Conservation (phyloP, 257 asterid genomes). For the Phtheirospermum japonicum region DNA sequence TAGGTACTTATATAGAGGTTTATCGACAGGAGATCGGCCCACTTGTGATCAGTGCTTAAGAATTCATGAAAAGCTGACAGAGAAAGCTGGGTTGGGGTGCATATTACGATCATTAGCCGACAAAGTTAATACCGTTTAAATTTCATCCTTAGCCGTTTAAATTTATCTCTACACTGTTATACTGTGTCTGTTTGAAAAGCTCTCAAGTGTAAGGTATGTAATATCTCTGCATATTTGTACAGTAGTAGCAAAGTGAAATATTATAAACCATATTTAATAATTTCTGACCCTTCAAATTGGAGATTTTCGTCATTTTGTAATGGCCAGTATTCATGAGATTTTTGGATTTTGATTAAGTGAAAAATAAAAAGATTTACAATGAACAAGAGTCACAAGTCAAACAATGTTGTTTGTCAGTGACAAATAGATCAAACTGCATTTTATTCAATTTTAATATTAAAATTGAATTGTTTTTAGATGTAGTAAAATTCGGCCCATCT, state of each 20-base stretch:
- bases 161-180: conserved; percentile 1
- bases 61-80: conserved; percentile 89
- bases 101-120: conserved; percentile 84
- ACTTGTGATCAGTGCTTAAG: conserved; percentile 93
- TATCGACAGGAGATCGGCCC: conserved; percentile 97
- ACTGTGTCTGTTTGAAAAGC: neutral
- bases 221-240: conserved; percentile 23
- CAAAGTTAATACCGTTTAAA: conserved; percentile 73
- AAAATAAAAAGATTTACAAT: too few species aligned
- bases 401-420: too few species aligned
- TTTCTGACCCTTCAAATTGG: too few species aligned
- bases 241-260: neutral
- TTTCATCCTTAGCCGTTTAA: neutral
- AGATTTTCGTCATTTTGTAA: too few species aligned
- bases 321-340: too few species aligned
- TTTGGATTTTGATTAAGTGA: too few species aligned
- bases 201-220: conserved; percentile 5
- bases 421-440: too few species aligned
- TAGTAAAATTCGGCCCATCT: too few species aligned
- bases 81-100: conserved; percentile 97
- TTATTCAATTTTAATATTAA: too few species aligned
- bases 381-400: too few species aligned
- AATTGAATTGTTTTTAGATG: too few species aligned
- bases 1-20: conserved; percentile 93
- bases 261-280: too few species aligned